A percentile compares a stretch with the other conserved stretches of the same genome.
Evolutionary conservation across 345 rosid genomes (phyloP).

Genomic region (Acer saccharum): DNA sequence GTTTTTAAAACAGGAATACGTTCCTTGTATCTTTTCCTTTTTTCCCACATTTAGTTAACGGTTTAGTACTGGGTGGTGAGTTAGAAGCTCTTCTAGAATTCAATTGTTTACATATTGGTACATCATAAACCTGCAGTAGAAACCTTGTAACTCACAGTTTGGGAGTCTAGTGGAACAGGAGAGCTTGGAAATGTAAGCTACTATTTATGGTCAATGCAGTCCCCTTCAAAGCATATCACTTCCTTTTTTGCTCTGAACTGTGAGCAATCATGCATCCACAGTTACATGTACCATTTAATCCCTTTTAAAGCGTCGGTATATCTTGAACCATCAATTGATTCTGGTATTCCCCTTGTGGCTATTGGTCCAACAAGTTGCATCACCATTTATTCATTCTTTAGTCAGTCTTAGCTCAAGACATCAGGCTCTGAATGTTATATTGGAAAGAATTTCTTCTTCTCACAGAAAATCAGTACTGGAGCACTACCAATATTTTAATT

Average conservation of each 20-base stretch:
- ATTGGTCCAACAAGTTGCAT: not conserved
- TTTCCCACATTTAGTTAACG: not conserved
- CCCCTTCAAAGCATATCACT: not conserved
- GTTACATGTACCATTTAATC: not conserved
- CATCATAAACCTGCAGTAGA: not conserved
- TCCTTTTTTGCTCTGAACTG: not conserved
- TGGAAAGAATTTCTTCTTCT: not conserved
- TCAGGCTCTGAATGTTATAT: not conserved
- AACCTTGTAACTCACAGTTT: not conserved
- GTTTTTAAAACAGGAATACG: not conserved
- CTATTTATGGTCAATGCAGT: not conserved
- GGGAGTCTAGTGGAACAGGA: not conserved
- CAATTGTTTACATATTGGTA: not conserved
- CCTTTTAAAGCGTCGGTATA: not conserved
- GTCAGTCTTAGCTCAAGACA: not conserved
- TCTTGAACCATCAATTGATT: conserved; percentile 3
- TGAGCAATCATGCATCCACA: not conserved
- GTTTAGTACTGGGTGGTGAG: not conserved
- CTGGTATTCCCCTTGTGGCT: not conserved
- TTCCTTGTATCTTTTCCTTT: not conserved
- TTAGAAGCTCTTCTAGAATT: not conserved
- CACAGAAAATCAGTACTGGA: not conserved
- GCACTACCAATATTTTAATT: not conserved
- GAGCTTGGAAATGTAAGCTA: not conserved
- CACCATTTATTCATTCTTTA: not conserved